Conservation (phyloP, 352 stramenopile genomes). For the Globisporangium cylindrosporum region DNA sequence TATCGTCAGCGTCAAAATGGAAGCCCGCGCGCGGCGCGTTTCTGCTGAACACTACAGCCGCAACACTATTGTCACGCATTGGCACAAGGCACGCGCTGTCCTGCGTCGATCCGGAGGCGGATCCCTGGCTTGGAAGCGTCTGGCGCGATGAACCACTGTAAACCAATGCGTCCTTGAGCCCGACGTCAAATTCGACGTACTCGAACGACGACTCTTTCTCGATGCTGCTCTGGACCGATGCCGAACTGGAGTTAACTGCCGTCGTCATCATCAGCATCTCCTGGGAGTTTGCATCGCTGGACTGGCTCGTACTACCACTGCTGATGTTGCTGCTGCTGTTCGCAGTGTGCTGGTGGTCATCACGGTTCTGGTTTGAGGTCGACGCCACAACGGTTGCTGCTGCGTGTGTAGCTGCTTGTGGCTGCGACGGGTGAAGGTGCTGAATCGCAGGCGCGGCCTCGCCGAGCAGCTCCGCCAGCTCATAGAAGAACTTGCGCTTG, state of each 20-base stretch:
- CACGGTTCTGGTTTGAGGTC: background rate
- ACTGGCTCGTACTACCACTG: background rate
- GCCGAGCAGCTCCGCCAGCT: constrained; percentile 46
- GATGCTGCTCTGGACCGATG: constrained; percentile 10
- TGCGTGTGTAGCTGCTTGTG: constrained; percentile 17
- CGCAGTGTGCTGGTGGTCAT: background rate
- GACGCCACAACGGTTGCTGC: background rate
- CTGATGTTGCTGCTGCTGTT: background rate
- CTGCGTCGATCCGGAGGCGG: constrained; percentile 48
- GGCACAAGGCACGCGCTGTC: constrained; percentile 59
- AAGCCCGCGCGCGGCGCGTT: constrained; percentile 7
- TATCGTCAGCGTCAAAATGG: background rate
- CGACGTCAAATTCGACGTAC: constrained; percentile 37
- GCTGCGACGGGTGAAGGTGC: constrained; percentile 27
- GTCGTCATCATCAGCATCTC: background rate
- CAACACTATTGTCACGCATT: constrained; percentile 3
- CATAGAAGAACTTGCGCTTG: constrained; percentile 81
- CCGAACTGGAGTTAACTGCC: constrained; percentile 2
- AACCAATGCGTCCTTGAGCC: constrained; percentile 13
- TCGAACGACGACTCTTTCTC: constrained; percentile 42
- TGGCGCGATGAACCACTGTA: constrained; percentile 16
- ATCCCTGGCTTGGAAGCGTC: constrained; percentile 33
- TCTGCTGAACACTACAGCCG: constrained; percentile 3
- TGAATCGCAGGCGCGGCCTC: constrained; percentile 36
- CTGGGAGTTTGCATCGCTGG: constrained; percentile 2